Percentiles rank a stretch among this genome's conserved stretches.
phyloP scores from a whole-genome alignment of 805 yeast genomes.

The Yarrowia sp. region DNA sequence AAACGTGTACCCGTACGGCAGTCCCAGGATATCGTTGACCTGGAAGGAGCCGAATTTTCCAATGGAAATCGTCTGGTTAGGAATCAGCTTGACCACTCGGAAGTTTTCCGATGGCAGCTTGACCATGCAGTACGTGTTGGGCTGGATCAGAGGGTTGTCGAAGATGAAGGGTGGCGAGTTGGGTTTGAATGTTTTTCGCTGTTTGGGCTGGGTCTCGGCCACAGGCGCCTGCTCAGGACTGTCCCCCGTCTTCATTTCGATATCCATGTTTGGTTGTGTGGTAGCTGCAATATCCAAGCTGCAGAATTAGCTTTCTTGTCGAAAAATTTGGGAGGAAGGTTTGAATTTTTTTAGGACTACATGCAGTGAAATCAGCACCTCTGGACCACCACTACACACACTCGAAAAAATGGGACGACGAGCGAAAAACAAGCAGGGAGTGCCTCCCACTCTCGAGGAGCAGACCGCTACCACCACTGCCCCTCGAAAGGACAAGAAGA shows the following conservation, averaged over 20 bases:
- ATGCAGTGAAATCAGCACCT: not conserved
- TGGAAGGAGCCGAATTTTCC: slow-evolving; percentile 91
- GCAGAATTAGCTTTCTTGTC: slow-evolving; percentile 3
- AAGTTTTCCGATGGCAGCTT: slow-evolving; percentile 79
- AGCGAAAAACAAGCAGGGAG: slow-evolving; percentile 88
- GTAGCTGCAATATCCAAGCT: not conserved
- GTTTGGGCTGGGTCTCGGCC: not conserved
- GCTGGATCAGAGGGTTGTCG: slow-evolving; percentile 41
- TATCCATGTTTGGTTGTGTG: not conserved
- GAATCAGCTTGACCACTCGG: slow-evolving; percentile 65
- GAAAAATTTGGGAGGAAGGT: slow-evolving; percentile 16
- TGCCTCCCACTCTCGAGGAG: slow-evolving; percentile 82
- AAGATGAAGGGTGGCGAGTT: slow-evolving; percentile 11
- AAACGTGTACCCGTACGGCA: slow-evolving; percentile 83
- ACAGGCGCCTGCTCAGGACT: not conserved
- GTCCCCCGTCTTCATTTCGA: slow-evolving; percentile 1
- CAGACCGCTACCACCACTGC: slow-evolving; percentile 33
- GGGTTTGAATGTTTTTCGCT: not conserved
- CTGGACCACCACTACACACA: not conserved
- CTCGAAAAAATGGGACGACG: slow-evolving; percentile 74
- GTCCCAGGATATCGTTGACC: slow-evolving; percentile 73
- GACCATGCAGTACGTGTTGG: slow-evolving; percentile 58
- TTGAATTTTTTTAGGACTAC: slow-evolving; percentile 23
- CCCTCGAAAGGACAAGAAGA: slow-evolving; percentile 25
- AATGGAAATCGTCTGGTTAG: slow-evolving; percentile 60